phyloP scores from a whole-genome alignment of 257 asterid genomes.

The Nicotiana benthamiana region DNA sequence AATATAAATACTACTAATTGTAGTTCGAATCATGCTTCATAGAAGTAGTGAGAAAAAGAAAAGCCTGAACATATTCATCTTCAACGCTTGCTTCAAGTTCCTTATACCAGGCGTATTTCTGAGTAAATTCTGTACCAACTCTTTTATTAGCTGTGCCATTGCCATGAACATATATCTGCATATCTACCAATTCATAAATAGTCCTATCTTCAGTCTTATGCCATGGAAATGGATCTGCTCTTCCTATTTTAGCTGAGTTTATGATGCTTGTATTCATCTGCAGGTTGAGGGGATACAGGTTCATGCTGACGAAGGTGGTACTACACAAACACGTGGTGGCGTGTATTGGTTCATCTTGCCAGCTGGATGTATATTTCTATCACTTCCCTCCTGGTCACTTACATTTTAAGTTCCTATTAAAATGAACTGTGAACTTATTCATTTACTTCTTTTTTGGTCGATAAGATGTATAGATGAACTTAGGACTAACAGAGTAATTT shows the following conservation, averaged over 20 bases:
- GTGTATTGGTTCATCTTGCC: slow-evolving; percentile 33
- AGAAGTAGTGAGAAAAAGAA: not conserved
- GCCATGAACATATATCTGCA: not conserved
- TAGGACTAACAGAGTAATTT: not conserved
- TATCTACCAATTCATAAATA: not conserved
- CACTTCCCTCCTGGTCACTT: not conserved
- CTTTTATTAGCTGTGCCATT: not conserved
- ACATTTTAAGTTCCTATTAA: not conserved
- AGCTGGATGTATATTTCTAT: slow-evolving; percentile 28
- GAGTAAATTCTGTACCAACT: not conserved
- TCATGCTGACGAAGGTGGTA: slow-evolving; percentile 30
- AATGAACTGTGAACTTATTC: not conserved
- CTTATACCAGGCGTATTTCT: not conserved
- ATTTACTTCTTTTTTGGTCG: not conserved
- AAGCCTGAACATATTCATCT: not conserved
- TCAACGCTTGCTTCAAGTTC: not conserved
- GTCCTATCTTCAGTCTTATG: not conserved
- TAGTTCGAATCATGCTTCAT: not conserved
- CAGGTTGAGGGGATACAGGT: slow-evolving; percentile 29
- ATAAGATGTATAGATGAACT: not conserved
- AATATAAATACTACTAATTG: too few species aligned
- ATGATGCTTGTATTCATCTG: not conserved
- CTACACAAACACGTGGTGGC: slow-evolving; percentile 31
- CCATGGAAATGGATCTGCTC: too few species aligned
- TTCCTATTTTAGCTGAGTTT: not conserved